Evolutionary conservation across 805 yeast genomes (phyloP).

Genomic region (Torulaspora delbrueckii): DNA sequence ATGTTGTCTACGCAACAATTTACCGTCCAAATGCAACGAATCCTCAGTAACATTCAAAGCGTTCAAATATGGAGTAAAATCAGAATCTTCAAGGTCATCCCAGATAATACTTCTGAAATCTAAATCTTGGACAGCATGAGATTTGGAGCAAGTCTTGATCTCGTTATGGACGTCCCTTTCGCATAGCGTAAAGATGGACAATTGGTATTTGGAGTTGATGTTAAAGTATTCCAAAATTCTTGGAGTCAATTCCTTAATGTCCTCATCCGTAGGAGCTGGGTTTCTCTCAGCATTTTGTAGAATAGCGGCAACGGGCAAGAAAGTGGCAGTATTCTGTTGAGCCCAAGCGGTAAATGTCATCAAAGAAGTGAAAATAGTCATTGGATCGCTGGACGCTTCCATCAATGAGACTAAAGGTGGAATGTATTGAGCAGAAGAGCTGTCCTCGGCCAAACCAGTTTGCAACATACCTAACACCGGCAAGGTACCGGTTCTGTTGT

Average conservation of each 20-base stretch:
- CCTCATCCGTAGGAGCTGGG: constrained; percentile 18
- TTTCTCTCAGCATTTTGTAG: constrained; percentile 17
- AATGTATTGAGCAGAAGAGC: constrained; percentile 17
- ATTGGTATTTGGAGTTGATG: constrained; percentile 28
- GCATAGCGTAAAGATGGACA: constrained; percentile 33
- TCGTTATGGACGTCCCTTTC: constrained; percentile 21
- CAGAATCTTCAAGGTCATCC: constrained; percentile 28
- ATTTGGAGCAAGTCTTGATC: constrained; percentile 22
- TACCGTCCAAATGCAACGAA: constrained; percentile 31
- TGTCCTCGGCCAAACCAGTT: constrained; percentile 12
- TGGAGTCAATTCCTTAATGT: constrained; percentile 25
- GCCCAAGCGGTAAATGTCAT: constrained; percentile 26
- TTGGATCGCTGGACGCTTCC: constrained; percentile 23
- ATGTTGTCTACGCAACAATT: constrained; percentile 27
- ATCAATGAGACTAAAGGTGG: constrained; percentile 25
- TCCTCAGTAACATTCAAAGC: constrained; percentile 27
- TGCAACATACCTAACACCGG: constrained; percentile 18
- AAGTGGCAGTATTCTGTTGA: constrained; percentile 16
- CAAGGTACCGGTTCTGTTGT: constrained; percentile 22
- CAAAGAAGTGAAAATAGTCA: constrained; percentile 23
- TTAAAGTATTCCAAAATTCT: constrained; percentile 23
- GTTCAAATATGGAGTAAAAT: constrained; percentile 29
- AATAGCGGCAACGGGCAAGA: constrained; percentile 22
- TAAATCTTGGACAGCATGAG: constrained; percentile 34
- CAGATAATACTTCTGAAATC: constrained; percentile 32